Conservation (phyloP, 306 rosid genomes). For the Dalbergia cultrata region DNA sequence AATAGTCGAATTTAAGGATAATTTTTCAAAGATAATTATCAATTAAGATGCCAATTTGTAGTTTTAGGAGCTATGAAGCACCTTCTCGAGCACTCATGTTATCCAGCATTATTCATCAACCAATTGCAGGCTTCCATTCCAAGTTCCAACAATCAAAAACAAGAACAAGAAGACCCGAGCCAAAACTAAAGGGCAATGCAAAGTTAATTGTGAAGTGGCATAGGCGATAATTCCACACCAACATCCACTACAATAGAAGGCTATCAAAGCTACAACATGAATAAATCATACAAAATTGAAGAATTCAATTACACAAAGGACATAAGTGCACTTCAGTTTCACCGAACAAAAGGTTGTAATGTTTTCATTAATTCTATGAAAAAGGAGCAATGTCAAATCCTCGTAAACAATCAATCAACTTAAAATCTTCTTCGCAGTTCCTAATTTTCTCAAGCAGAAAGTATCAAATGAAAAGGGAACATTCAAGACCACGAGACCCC, state of each 20-base stretch:
- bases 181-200: constrained; percentile 17
- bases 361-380: neutral
- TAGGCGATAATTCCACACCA: neutral
- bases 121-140: neutral
- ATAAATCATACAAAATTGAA: neutral
- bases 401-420: neutral
- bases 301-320: neutral
- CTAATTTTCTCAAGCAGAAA: constrained; percentile 8
- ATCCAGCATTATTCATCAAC: constrained; percentile 4
- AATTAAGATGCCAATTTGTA: neutral
- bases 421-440: neutral
- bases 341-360: neutral
- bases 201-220: constrained; percentile 10
- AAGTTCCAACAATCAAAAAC: neutral
- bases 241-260: neutral
- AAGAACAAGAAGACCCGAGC: neutral
- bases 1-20: neutral
- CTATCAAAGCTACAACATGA: neutral
- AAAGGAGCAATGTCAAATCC: constrained; percentile 16
- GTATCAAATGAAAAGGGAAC: neutral
- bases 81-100: too few species aligned
- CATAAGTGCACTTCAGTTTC: neutral
- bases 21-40: constrained; percentile 3
- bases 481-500: neutral
- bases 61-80: neutral